phyloP scores from a whole-genome alignment of 495 filamentous ascomycete species.

The Tuber calosporum region DNA sequence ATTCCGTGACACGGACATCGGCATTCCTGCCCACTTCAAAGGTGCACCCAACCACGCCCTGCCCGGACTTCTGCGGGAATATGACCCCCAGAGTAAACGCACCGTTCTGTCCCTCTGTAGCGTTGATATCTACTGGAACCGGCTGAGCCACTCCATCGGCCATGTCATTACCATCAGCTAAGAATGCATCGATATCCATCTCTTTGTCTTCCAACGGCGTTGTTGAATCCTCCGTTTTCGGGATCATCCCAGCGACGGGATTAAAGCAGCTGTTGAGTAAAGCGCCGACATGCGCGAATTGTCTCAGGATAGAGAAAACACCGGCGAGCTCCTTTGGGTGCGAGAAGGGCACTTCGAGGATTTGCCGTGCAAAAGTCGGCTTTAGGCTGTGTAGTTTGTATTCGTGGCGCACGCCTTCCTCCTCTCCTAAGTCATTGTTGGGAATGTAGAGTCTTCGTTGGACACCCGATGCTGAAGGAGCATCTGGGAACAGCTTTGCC shows the following conservation, averaged over 20 bases:
- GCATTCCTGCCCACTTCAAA: conserved; percentile 30
- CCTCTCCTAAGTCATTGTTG: conserved; percentile 44
- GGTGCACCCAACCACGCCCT: conserved; percentile 8
- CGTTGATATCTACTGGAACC: conserved; percentile 12
- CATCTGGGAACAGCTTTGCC: conserved; percentile 42
- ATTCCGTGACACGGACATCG: conserved; percentile 22
- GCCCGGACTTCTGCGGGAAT: conserved; percentile 17
- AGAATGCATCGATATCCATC: conserved; percentile 22
- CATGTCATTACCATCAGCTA: not conserved
- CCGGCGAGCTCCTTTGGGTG: conserved; percentile 78
- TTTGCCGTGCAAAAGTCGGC: conserved; percentile 57
- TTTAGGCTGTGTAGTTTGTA: conserved; percentile 65
- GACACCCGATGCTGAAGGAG: conserved; percentile 17
- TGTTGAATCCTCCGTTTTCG: not conserved
- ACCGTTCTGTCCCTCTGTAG: conserved; percentile 8
- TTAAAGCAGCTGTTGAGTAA: conserved; percentile 58
- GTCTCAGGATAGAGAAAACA: conserved; percentile 66
- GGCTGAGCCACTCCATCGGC: not conserved
- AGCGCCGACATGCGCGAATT: conserved; percentile 63
- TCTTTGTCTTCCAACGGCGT: not conserved
- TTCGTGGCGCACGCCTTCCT: conserved; percentile 48
- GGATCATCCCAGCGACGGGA: not conserved
- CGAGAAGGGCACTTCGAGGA: conserved; percentile 70
- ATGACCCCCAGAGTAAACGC: conserved; percentile 21
- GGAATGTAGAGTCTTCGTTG: conserved; percentile 39